Conservation (phyloP, 805 yeast species). For the Middelhovenomyces tepae region DNA sequence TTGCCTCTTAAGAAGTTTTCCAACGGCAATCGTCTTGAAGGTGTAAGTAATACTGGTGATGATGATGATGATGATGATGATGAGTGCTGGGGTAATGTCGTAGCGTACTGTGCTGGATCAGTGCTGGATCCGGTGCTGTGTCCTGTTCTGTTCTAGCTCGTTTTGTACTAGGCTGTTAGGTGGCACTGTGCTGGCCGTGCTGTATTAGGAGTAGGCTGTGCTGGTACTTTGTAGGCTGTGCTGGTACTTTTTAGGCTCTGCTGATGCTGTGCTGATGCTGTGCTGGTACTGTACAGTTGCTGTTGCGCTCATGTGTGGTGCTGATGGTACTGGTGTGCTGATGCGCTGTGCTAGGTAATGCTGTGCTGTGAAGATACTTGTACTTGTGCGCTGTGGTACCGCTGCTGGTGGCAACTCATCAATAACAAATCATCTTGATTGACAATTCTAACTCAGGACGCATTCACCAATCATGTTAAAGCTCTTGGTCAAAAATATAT, state of each 20-base stretch:
- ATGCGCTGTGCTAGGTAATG: background rate
- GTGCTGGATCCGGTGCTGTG: too few species aligned
- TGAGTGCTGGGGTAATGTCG: background rate
- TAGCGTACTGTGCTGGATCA: background rate
- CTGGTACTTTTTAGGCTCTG: background rate
- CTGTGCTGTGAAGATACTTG: background rate
- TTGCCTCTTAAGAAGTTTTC: constrained; percentile 55
- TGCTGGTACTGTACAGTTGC: background rate
- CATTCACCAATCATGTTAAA: constrained; percentile 35
- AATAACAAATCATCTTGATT: background rate
- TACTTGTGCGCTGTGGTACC: background rate
- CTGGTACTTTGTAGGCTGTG: background rate
- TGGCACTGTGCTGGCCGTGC: constrained; percentile 4
- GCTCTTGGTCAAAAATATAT: constrained; percentile 57
- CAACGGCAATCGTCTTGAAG: constrained; percentile 46
- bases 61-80: background rate
- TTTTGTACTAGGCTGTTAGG: too few species aligned
- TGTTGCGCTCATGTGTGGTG: constrained; percentile 1
- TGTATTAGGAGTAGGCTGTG: background rate
- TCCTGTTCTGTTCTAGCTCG: too few species aligned
- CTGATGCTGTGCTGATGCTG: background rate
- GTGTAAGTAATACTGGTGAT: constrained; percentile 22
- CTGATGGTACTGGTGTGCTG: background rate
- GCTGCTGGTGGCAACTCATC: background rate
- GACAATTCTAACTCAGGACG: constrained; percentile 10